Evolutionary conservation across 2,329 filamentous ascomycete species (phyloP), one percentile per base, ranked within the genome.

Genomic region (Alternaria sp.): DNA sequence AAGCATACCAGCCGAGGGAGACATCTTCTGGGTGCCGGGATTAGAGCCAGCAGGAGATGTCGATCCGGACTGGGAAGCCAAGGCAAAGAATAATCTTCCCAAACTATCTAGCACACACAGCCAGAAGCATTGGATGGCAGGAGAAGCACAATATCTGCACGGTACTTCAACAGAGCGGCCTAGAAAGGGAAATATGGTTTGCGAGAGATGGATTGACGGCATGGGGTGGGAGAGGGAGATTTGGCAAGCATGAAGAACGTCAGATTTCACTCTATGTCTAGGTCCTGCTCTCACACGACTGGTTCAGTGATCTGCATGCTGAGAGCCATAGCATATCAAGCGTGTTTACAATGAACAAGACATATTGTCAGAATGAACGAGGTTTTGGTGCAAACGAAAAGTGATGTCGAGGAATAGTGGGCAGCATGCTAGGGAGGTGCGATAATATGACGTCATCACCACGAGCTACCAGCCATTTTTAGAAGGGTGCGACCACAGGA

Each of bases 11-110:
- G 48, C 51, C 2, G 10, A 9, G 6, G 34, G 28, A 14, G 54
- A 65, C n/a, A 27, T 18, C 6, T 32, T 63, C 20, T 63, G 60
- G 57, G 60, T 63, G 4, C 48, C 57, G 1, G 60, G 63, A 8
- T 41, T 65, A 7, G 63, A 63, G n/a, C 54, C 60, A 22, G 45
- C 11, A 28, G 20, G 18, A 16, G 16, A 38, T 4, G 22, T n/a
- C 16, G 34, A 52, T 40, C 32, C 9, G 16, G 16, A 40, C 32
- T 38, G 49, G 49, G 25, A 52, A 52, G 22, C 49, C n/a, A 27
- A 14, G 20, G 34, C 16, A 20, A 52, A n/a, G 9, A 12, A 11
- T n/a, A 49, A n/a, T 2, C 32, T 52, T 27, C 49, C 49, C n/a
- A 6, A 52, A 3, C n/a, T 52, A 20, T 22, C 32, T 12, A 1